Base-by-base conservation (phyloP, 345 rosid genomes). In the Anastatica hierochuntica region DNA sequence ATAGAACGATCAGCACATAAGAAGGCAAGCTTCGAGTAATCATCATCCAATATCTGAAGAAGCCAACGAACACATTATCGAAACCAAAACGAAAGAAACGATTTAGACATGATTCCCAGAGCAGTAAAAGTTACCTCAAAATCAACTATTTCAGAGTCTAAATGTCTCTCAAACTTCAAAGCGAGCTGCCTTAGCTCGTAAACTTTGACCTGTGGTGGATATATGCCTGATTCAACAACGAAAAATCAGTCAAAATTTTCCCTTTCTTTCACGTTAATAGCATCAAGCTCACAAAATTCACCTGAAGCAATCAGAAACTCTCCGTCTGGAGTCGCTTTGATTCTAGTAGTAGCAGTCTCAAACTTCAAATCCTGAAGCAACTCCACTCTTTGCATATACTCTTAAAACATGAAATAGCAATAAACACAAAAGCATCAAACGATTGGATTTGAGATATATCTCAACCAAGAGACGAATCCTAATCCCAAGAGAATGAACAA, bases 1-100 rank as follows among this genome's bases (percentile, higher is more conserved):
- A 92, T 64, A 63, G 98, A 85, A 14, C 95, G 95, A 77, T 92
- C 97, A 47, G 94, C 77, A 54, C 94, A 85, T 49, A 88, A 61
- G 55, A 92, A 92, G 27, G 97, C 97, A 62, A 92, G 90, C 78
- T 92, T 92, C 19, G 97, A 88, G 62, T 74, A 85, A 73, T 85
- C 95, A 52, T 80, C 85, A 37, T 66, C 84, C 85, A 88, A 72
- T 42, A 90, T 73, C 95, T 85, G 53, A 34, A 42, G 23, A 24
- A 46, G 15, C 21, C 42, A 71, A 44, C 6, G 27, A 56, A 64
- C 39, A 60, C 44, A 17, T 24, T 18, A 13, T 2, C 5, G 6
- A 33, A 24, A 37, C 47, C 29, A 33, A 31, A 60, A 45, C 40
- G 53, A 9, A 53, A 35, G 57, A 69, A 83, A 82, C n/a, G 71